A percentile compares a stretch with the other conserved stretches of the same genome.
Conservation (phyloP, 2,329 filamentous ascomycete species). For the Sporothrix brunneoviolacea region DNA sequence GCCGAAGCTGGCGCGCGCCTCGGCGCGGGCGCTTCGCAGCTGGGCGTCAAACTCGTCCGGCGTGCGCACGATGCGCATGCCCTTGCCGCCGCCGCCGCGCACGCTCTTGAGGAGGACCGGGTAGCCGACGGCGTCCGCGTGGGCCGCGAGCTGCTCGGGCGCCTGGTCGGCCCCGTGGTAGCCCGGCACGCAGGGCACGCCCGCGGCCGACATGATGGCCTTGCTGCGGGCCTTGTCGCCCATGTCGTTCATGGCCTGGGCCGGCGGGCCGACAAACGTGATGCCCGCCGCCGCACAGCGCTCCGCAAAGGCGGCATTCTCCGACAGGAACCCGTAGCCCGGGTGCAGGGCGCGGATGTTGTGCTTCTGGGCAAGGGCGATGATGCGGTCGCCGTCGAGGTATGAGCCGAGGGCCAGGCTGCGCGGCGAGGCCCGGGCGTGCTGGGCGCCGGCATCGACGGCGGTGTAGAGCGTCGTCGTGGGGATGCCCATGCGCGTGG, state of each 20-base stretch:
- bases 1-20: slow-evolving; percentile 74
- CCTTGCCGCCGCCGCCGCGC: slow-evolving; percentile 76
- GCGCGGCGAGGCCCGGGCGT: slow-evolving; percentile 77
- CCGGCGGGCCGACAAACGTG: slow-evolving; percentile 88
- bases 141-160: slow-evolving; percentile 44
- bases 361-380: slow-evolving; percentile 75
- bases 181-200: slow-evolving; percentile 91
- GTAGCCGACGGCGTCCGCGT: slow-evolving; percentile 65
- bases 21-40: slow-evolving; percentile 64
- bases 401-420: slow-evolving; percentile 83
- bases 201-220: slow-evolving; percentile 93
- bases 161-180: slow-evolving; percentile 88
- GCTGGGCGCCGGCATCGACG: slow-evolving; percentile 78
- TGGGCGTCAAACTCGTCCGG: slow-evolving; percentile 64
- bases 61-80: slow-evolving; percentile 67
- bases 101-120: slow-evolving; percentile 76
- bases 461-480: slow-evolving; percentile 95
- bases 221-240: slow-evolving; percentile 90
- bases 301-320: slow-evolving; percentile 85
- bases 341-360: slow-evolving; percentile 90
- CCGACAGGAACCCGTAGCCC: slow-evolving; percentile 91
- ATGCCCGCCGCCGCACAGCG: slow-evolving; percentile 85
- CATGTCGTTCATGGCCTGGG: slow-evolving; percentile 78
- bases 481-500: slow-evolving; percentile 78
- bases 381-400: slow-evolving; percentile 88